Conservation (phyloP, 2,329 filamentous ascomycete genomes). For the Exserohilum turcica region DNA sequence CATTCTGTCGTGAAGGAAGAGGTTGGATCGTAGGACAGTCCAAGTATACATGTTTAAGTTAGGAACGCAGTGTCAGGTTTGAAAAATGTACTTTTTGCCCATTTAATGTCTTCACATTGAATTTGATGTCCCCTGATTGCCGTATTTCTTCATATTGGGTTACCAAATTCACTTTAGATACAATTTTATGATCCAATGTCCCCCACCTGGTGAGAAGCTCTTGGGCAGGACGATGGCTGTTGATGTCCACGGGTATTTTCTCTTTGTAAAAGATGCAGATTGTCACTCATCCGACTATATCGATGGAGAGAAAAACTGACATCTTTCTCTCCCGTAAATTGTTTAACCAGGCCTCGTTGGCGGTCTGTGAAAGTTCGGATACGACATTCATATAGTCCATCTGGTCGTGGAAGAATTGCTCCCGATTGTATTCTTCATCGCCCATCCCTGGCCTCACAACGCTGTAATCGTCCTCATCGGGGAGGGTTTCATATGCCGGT, state of each 20-base stretch:
- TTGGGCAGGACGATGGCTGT: not conserved
- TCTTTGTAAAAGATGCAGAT: not conserved
- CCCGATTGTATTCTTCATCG: not conserved
- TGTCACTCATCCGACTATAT: not conserved
- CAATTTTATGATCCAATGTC: not conserved
- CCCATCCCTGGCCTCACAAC: too few relatives aligned
- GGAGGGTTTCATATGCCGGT: not conserved
- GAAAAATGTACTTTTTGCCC: too few relatives aligned
- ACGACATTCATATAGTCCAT: not conserved
- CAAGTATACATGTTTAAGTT: too few relatives aligned
- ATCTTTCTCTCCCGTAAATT: not conserved
- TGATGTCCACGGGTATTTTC: not conserved
- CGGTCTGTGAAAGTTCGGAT: not conserved
- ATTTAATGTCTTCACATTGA: not conserved
- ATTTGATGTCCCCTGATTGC: not conserved
- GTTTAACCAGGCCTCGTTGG: not conserved
- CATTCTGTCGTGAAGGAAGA: too few relatives aligned
- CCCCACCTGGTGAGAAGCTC: not conserved
- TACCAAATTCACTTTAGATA: not conserved
- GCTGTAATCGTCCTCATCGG: too few relatives aligned
- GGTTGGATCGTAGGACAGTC: too few relatives aligned
- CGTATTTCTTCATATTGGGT: not conserved
- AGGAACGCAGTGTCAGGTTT: too few relatives aligned
- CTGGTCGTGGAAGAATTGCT: not conserved
- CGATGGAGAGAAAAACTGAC: not conserved